Percentiles rank a stretch among this genome's conserved stretches.
These are phyloP conservation scores for Volvariella surrecta DNA, from an alignment of 1,284 basidiomycete species.

Conservation along the genomic window DNA sequence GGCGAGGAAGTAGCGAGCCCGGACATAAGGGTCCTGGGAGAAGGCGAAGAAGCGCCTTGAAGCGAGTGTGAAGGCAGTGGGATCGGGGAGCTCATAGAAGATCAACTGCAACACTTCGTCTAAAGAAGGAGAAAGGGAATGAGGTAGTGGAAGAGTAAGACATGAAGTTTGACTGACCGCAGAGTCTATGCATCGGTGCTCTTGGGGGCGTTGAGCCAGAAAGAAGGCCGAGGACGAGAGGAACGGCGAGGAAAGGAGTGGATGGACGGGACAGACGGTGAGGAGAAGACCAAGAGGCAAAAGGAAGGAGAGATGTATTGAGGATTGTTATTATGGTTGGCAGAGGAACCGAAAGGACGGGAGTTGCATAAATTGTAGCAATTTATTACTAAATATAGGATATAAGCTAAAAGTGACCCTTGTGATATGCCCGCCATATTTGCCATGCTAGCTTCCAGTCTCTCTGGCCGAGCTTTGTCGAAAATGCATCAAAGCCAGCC, in stretches of 20 bases:
- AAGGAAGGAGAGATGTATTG: constrained; percentile 9
- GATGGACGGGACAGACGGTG: constrained; percentile 8
- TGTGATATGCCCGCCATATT: constrained; percentile 73
- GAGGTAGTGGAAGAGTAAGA: constrained; percentile 11
- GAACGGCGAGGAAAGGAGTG: constrained; percentile 6
- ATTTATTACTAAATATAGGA: constrained; percentile 23
- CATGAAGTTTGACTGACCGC: constrained; percentile 41
- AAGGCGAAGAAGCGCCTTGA: constrained; percentile 54
- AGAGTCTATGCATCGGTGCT: constrained; percentile 47
- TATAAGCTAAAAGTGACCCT: constrained; percentile 33
- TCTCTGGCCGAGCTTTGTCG: constrained; percentile 57
- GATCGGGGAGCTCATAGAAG: constrained; percentile 61
- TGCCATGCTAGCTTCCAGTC: constrained; percentile 86
- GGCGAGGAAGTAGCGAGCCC: constrained; percentile 65
- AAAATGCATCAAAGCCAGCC: constrained; percentile 79
- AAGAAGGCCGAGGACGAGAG: constrained; percentile 5
- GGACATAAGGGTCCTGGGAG: constrained; percentile 63
- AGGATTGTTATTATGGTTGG: constrained; percentile 17
- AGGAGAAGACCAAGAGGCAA: constrained; percentile 7
- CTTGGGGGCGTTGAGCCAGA: constrained; percentile 3
- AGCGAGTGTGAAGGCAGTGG: constrained; percentile 44
- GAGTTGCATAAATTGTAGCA: constrained; percentile 34
- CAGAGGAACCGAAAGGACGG: constrained; percentile 21
- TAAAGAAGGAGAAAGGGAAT: constrained; percentile 17
- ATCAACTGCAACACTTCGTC: constrained; percentile 69